A percentile compares a stretch with the other conserved stretches of the same genome.
phyloP scores from a whole-genome alignment of 2,329 filamentous ascomycete genomes.

The Rutstroemia sp. region DNA sequence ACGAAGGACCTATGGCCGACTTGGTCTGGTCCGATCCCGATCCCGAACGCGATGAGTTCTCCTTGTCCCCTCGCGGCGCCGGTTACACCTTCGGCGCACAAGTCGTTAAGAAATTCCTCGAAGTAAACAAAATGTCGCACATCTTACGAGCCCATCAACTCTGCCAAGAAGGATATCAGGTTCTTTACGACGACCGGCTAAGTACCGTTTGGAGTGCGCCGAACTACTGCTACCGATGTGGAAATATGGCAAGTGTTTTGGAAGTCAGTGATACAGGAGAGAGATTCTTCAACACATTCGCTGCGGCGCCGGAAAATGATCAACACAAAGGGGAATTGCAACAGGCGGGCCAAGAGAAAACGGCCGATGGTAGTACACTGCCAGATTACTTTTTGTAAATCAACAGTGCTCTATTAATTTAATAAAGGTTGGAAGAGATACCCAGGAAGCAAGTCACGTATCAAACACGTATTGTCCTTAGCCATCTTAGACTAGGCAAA shows the following conservation, averaged over 20 bases:
- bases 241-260: conserved; percentile 93
- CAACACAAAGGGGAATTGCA: conserved; percentile 82
- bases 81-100: conserved; percentile 97
- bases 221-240: conserved; percentile 77
- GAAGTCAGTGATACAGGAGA: conserved; percentile 93
- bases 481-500: neutral
- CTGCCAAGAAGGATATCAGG: conserved; percentile 96
- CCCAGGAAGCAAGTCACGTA: neutral
- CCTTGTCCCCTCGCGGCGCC: conserved; percentile 82
- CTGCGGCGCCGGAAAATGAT: conserved; percentile 93
- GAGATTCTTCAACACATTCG: conserved; percentile 95
- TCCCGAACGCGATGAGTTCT: conserved; percentile 95
- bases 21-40: conserved; percentile 98
- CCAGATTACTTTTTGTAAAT: conserved; percentile 56
- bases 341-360: conserved; percentile 66
- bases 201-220: conserved; percentile 98
- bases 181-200: conserved; percentile 87
- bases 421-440: conserved; percentile 1
- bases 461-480: neutral
- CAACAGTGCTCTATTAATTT: neutral
- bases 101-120: conserved; percentile 95
- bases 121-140: conserved; percentile 96
- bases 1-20: conserved; percentile 99
- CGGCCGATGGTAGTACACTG: conserved; percentile 53
- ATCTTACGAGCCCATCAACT: conserved; percentile 97